Conservation (phyloP, 768 basidiomycete species). For the Boletus coccyginus region DNA sequence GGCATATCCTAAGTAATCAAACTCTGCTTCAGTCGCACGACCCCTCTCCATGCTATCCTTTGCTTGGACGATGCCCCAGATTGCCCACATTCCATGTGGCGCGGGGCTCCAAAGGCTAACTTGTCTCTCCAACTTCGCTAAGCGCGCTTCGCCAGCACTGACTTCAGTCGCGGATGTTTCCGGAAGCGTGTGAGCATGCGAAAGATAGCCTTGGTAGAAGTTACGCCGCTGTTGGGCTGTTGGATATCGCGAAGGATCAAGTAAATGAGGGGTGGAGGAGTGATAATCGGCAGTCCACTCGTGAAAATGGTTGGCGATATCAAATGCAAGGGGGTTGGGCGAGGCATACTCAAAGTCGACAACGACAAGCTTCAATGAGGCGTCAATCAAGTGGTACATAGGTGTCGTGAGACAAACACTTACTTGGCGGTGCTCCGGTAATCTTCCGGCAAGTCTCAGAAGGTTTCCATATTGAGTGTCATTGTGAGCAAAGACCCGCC, state of each 20-base stretch:
- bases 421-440: slow-evolving; percentile 77
- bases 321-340: slow-evolving; percentile 89
- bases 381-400: slow-evolving; percentile 9
- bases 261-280: slow-evolving; percentile 60
- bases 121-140: slow-evolving; percentile 68
- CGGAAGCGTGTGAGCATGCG: slow-evolving; percentile 39
- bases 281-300: slow-evolving; percentile 97
- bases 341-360: slow-evolving; percentile 98
- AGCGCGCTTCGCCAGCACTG: slow-evolving; percentile 36
- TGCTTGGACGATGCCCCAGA: slow-evolving; percentile 95
- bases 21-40: slow-evolving; percentile 58
- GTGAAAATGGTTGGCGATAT: slow-evolving; percentile 96
- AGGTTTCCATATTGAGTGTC: slow-evolving; percentile 97
- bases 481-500: slow-evolving; percentile 84
- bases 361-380: slow-evolving; percentile 72
- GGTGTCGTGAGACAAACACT: slow-evolving; percentile 19
- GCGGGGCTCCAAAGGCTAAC: slow-evolving; percentile 88
- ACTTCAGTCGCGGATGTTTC: slow-evolving; percentile 23
- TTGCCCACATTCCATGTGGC: slow-evolving; percentile 87
- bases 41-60: slow-evolving; percentile 64
- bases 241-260: slow-evolving; percentile 68
- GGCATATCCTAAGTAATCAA: slow-evolving; percentile 88
- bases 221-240: slow-evolving; percentile 66
- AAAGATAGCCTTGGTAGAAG: slow-evolving; percentile 84
- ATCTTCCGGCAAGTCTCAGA: slow-evolving; percentile 56